Conservation (phyloP, 345 rosid species). For the Ailanthus altissimus region DNA sequence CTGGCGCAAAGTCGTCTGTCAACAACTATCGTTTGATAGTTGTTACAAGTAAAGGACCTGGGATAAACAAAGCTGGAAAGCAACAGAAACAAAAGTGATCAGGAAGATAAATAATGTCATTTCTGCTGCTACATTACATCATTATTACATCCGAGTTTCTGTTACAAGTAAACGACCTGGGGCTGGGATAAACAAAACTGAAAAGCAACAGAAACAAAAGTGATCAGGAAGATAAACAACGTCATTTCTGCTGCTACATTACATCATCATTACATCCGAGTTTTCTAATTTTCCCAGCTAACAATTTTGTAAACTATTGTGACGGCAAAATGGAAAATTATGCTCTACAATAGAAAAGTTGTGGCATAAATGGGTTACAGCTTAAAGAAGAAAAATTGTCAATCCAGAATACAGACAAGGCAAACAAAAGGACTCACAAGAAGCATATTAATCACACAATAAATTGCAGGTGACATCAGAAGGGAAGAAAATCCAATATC, state of each 20-base stretch:
- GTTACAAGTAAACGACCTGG: background rate
- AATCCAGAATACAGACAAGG: background rate
- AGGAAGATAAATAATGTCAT: background rate
- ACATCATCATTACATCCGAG: background rate
- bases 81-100: background rate
- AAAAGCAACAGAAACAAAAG: background rate
- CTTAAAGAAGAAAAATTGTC: background rate
- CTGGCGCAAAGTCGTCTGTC: too few species aligned
- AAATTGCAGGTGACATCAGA: background rate
- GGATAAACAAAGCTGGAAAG: background rate
- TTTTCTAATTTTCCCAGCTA: background rate
- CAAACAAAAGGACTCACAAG: background rate
- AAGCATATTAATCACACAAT: background rate
- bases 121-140: background rate
- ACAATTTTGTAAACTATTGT: background rate
- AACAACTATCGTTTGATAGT: too few species aligned
- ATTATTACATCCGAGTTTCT: background rate
- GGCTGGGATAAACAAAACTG: background rate
- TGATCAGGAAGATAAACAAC: background rate
- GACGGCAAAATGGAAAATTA: background rate
- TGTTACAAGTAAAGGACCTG: background rate
- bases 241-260: background rate
- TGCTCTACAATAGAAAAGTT: background rate
- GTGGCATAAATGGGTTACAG: background rate
- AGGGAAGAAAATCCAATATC: constrained; percentile 11